These are phyloP conservation scores for Aspergillus luchuensis DNA, from an alignment of 2,329 filamentous ascomycete genomes.

Conservation along the genomic window DNA sequence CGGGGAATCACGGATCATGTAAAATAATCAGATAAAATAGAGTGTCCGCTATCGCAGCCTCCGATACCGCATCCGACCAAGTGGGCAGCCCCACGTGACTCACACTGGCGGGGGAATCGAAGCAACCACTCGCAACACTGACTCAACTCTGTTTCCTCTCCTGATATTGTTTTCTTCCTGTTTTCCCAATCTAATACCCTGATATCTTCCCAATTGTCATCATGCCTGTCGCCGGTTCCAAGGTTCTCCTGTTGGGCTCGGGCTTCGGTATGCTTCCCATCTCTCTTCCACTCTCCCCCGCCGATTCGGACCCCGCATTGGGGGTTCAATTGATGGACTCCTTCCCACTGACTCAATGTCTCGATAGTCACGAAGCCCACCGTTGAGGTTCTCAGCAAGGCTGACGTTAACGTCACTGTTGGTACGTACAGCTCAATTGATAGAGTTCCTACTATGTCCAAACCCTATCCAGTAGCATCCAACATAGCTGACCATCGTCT, in stretches of 20 bases:
- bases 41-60: constrained; percentile 8
- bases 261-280: constrained; percentile 36
- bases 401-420: constrained; percentile 66
- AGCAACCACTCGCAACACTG: not conserved
- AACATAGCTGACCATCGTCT: constrained; percentile 5
- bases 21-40: not conserved
- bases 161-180: constrained; percentile 18
- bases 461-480: too few relatives aligned
- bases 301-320: constrained; percentile 19
- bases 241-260: constrained; percentile 42
- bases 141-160: constrained; percentile 15
- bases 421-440: constrained; percentile 48
- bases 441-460: not conserved
- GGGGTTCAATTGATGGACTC: not conserved
- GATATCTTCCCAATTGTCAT: constrained; percentile 22
- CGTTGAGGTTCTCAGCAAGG: constrained; percentile 62
- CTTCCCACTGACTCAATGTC: not conserved
- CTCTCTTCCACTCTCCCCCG: not conserved
- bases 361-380: constrained; percentile 61
- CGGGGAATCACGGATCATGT: not conserved
- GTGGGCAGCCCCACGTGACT: constrained; percentile 27
- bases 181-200: constrained; percentile 16
- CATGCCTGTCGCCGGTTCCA: constrained; percentile 42
- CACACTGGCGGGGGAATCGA: not conserved
- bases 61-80: constrained; percentile 27